Conservation (phyloP, 352 stramenopile species). For the Globisporangium solare region DNA sequence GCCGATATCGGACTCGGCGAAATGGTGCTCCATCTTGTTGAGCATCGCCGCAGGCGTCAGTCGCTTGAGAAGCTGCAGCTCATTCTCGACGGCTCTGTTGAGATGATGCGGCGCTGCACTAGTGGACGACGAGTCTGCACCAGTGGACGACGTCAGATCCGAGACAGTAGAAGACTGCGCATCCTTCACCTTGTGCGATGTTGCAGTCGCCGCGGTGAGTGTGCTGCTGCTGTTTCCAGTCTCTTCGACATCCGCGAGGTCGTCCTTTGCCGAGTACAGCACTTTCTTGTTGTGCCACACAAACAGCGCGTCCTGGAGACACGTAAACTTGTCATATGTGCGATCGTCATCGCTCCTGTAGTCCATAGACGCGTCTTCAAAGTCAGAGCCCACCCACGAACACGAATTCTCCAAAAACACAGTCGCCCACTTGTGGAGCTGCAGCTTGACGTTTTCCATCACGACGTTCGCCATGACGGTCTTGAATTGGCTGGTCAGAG, state of each 20-base stretch:
- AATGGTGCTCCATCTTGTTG: slow-evolving; percentile 28
- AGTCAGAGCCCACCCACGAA: slow-evolving; percentile 56
- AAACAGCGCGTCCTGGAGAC: slow-evolving; percentile 66
- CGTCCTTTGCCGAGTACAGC: slow-evolving; percentile 56
- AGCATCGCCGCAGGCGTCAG: slow-evolving; percentile 45
- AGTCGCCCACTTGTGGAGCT: slow-evolving; percentile 73
- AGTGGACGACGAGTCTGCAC: neutral
- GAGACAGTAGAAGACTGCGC: no score
- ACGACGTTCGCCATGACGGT: slow-evolving; percentile 34
- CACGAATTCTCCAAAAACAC: slow-evolving; percentile 64
- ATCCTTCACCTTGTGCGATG: neutral
- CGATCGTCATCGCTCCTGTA: slow-evolving; percentile 31
- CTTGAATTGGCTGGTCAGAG: slow-evolving; percentile 63
- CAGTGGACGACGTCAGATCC: neutral
- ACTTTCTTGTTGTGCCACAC: slow-evolving; percentile 66
- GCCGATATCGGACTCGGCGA: slow-evolving; percentile 28
- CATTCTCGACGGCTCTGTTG: slow-evolving; percentile 4
- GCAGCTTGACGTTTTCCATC: slow-evolving; percentile 55
- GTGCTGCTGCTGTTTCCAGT: neutral
- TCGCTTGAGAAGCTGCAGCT: slow-evolving; percentile 28
- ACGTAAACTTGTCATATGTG: slow-evolving; percentile 83
- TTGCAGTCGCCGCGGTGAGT: neutral
- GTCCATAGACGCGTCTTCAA: slow-evolving; percentile 35
- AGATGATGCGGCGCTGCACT: neutral
- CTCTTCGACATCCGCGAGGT: slow-evolving; percentile 6